These are phyloP conservation scores for Fusarium nematophilum DNA, from an alignment of 2,329 filamentous ascomycete genomes.

Conservation along the genomic window DNA sequence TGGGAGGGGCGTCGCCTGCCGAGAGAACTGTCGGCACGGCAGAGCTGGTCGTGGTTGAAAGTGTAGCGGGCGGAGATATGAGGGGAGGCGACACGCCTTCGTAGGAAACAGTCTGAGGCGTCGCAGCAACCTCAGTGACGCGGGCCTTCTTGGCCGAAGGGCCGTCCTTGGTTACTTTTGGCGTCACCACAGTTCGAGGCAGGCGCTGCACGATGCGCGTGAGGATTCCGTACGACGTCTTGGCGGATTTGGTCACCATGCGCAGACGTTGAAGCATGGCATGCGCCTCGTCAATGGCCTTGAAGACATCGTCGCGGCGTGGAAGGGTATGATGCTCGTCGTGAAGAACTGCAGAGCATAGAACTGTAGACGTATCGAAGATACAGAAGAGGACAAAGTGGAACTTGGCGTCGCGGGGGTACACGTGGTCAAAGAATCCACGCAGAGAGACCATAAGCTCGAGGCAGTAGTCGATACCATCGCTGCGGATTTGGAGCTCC, in stretches of 20 bases:
- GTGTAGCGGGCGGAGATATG: constrained; percentile 12
- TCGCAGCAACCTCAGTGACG: background rate
- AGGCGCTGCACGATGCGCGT: constrained; percentile 45
- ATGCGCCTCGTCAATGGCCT: constrained; percentile 52
- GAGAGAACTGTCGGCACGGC: background rate
- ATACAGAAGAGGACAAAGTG: constrained; percentile 62
- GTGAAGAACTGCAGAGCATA: constrained; percentile 64
- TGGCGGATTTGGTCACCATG: constrained; percentile 46
- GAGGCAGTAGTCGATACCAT: constrained; percentile 57
- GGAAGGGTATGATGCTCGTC: constrained; percentile 56
- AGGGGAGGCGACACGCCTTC: constrained; percentile 1
- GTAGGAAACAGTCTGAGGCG: constrained; percentile 12
- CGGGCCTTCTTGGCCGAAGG: constrained; percentile 20
- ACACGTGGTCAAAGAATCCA: constrained; percentile 56
- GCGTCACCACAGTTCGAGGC: constrained; percentile 37
- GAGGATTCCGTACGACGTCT: constrained; percentile 48
- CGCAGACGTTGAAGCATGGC: constrained; percentile 48
- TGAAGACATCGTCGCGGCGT: constrained; percentile 53
- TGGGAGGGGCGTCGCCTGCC: constrained; percentile 12
- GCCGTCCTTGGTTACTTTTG: constrained; percentile 12
- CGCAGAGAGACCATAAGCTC: constrained; percentile 55
- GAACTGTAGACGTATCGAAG: constrained; percentile 62
- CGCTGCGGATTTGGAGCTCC: constrained; percentile 53
- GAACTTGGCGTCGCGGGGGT: constrained; percentile 59
- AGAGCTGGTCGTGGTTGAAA: constrained; percentile 1